Conservation (phyloP, 805 yeast species). For the Wickerhamomyces strasburgensis region DNA sequence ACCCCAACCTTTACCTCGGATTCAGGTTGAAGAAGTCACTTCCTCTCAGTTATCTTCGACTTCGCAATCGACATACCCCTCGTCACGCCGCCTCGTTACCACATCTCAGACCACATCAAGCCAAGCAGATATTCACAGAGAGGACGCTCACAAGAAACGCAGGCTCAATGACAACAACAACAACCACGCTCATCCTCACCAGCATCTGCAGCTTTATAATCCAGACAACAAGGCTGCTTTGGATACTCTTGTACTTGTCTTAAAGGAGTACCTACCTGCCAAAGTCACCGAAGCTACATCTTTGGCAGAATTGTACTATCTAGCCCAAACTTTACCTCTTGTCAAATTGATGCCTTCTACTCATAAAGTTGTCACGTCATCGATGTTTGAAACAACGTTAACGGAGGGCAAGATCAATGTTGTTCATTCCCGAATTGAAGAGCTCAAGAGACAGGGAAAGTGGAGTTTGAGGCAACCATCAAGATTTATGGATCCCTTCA, state of each 20-base stretch:
- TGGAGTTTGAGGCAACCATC: slow-evolving; percentile 91
- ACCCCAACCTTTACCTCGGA: neutral
- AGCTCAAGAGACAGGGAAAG: slow-evolving; percentile 75
- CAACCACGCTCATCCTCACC: neutral
- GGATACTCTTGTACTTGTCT: slow-evolving; percentile 39
- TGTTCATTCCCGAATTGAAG: slow-evolving; percentile 86
- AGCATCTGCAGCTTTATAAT: slow-evolving; percentile 22
- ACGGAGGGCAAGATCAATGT: slow-evolving; percentile 91
- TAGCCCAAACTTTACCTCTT: slow-evolving; percentile 83
- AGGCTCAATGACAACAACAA: slow-evolving; percentile 1
- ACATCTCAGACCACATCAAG: too few species aligned
- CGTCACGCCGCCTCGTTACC: too few species aligned
- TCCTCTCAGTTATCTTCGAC: too few species aligned
- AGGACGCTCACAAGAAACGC: neutral
- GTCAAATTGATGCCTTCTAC: slow-evolving; percentile 77
- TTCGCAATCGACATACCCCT: too few species aligned
- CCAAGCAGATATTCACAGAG: too few species aligned
- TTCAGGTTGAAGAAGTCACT: neutral
- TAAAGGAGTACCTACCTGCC: slow-evolving; percentile 49
- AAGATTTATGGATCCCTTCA: slow-evolving; percentile 59
- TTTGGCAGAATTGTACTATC: slow-evolving; percentile 78
- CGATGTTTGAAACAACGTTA: slow-evolving; percentile 76
- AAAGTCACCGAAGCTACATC: slow-evolving; percentile 57
- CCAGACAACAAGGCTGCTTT: slow-evolving; percentile 37
- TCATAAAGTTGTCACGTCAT: slow-evolving; percentile 82